Conservation (phyloP, 805 yeast genomes). For the Candida sonorensis region DNA sequence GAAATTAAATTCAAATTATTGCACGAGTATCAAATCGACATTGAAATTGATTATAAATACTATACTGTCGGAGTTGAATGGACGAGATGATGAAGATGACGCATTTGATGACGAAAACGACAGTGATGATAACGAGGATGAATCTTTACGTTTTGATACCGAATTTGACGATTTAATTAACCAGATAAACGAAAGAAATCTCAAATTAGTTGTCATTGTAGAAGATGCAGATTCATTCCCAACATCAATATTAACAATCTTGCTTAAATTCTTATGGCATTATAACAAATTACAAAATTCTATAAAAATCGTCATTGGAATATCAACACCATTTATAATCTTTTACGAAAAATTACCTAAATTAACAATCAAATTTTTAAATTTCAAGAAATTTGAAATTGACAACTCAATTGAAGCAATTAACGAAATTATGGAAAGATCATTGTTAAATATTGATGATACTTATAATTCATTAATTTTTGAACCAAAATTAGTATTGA, state of each 20-base stretch:
- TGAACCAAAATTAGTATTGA: conserved; percentile 23
- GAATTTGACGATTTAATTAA: conserved; percentile 23
- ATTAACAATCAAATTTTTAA: conserved; percentile 15
- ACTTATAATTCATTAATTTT: conserved; percentile 27
- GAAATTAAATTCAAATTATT: conserved; percentile 31
- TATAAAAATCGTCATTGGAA: conserved; percentile 25
- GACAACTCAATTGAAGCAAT: conserved; percentile 27
- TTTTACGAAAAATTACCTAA: conserved; percentile 29
- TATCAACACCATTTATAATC: conserved; percentile 28
- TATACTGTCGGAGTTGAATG: conserved; percentile 6
- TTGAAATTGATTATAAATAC: conserved; percentile 28
- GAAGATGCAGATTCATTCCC: conserved; percentile 32
- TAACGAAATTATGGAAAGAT: conserved; percentile 24
- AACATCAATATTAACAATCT: conserved; percentile 16
- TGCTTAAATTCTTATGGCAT: conserved; percentile 19
- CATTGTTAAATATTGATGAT: conserved; percentile 25
- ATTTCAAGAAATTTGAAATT: conserved; percentile 20
- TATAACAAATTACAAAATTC: conserved; percentile 9
- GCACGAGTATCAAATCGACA: conserved; percentile 31
- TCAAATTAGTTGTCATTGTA: conserved; percentile 20
- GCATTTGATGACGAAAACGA: too few species aligned
- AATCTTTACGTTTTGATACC: too few species aligned
- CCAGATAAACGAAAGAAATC: conserved; percentile 6
- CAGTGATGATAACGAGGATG: conserved; percentile 9
- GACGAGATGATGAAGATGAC: conserved; percentile 4